Evolutionary conservation across 306 rosid genomes (phyloP), one percentile per base, ranked within the genome.

Genomic region (Sicyos edulis): DNA sequence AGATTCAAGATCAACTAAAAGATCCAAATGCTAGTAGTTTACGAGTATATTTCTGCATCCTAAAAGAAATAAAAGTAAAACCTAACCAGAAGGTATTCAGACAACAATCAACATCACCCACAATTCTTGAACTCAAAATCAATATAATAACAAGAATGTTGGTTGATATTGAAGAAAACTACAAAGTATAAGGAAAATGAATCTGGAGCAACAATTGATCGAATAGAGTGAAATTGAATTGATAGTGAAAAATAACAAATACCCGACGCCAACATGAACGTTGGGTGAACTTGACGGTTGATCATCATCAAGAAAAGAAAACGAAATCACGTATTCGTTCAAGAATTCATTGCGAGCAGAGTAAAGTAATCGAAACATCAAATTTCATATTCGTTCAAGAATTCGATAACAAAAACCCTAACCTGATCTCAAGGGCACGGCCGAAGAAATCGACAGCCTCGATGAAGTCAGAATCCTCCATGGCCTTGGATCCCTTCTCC

Each of bases 371-470:
- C 34, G 57, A 60, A 54, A 47, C 66, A 45, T 21, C 24, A 68
- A 26, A 26, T 26, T 26, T 26, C 32, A 3, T 26, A 26, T 26
- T 26, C 32, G 32, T 26, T 26, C 32, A 26, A 26, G 32, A 26
- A 26, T 26, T 26, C 32, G 32, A 26, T 26, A 26, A 26, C 32
- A 26, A 76, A 76, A 83, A 80, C 78, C 77, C 78, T 74, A 86
- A 93, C 99, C 96, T 91, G 83, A 90, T 93, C 79, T 93, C 99
- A 0, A 93, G 90, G 78, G 92, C 90, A 73, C 96, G 97, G 88
- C 97, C 91, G 73, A 82, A 93, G 85, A 80, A 91, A 29, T 93
- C 97, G 58, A 88, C 82, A 53, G 96, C 97, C 77, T 91, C 95
- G 34, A 10, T 74, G 75, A 66, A 87, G 86, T 93, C 97, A 37